Percentiles rank a stretch among this genome's conserved stretches.
phyloP scores from a whole-genome alignment of 352 stramenopile species.

The Phytophthora tentaculata region DNA sequence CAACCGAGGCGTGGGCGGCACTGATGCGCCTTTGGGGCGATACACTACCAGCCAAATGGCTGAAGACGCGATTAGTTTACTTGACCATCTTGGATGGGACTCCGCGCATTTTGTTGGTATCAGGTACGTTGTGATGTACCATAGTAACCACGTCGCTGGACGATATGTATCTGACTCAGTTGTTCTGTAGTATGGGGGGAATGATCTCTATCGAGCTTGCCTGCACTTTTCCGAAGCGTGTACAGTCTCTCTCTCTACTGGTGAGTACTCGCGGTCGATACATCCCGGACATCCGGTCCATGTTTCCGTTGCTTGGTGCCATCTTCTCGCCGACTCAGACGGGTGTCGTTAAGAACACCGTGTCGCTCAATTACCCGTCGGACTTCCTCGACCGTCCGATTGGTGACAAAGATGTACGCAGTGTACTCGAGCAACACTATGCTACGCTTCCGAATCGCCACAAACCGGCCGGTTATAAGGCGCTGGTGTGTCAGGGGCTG shows the following conservation, averaged over 20 bases:
- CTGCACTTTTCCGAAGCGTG: conserved; percentile 35
- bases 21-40: conserved; percentile 37
- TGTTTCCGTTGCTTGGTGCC: conserved; percentile 33
- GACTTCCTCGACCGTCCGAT: conserved; percentile 42
- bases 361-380: conserved; percentile 50
- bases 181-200: conserved; percentile 43
- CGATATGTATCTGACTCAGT: conserved; percentile 7
- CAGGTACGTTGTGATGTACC: conserved; percentile 24
- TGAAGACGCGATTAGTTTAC: conserved; percentile 40
- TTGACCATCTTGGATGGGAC: conserved; percentile 50
- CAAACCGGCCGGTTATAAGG: conserved; percentile 32
- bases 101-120: conserved; percentile 48
- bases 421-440: conserved; percentile 30
- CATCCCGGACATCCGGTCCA: conserved; percentile 38
- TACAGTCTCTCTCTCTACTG: conserved; percentile 53
- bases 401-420: conserved; percentile 31
- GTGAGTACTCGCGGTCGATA: conserved; percentile 45
- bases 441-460: conserved; percentile 24
- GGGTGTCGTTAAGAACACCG: conserved; percentile 36
- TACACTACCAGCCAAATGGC: conserved; percentile 58
- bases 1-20: conserved; percentile 54
- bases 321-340: conserved; percentile 43
- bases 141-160: conserved; percentile 4
- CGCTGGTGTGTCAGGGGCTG: conserved; percentile 37
- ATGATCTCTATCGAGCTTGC: conserved; percentile 61